These are phyloP conservation scores for Casuarina cunninghamiana DNA, from an alignment of 306 rosid genomes.

Conservation along the genomic window DNA sequence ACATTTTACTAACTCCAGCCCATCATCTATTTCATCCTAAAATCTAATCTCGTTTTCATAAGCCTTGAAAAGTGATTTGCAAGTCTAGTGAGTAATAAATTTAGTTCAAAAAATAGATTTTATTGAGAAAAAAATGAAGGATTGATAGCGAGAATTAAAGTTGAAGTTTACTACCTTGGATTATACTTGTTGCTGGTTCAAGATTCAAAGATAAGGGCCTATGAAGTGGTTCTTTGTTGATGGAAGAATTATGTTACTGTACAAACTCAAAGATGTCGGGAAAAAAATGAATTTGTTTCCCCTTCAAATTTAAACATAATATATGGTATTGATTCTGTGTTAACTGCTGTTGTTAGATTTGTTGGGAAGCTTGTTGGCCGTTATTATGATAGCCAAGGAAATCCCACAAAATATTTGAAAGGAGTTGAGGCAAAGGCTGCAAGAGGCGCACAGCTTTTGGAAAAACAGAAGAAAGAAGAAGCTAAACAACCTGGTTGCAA, in stretches of 20 bases:
- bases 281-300: not conserved
- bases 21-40: too few relatives aligned
- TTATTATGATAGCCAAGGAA: constrained; percentile 72
- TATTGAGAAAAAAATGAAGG: not conserved
- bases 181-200: not conserved
- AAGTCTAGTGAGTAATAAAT: not conserved
- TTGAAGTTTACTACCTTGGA: not conserved
- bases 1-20: too few relatives aligned
- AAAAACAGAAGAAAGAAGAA: constrained; percentile 89
- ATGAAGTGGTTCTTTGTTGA: not conserved
- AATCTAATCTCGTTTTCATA: too few relatives aligned
- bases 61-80: not conserved
- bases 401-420: constrained; percentile 81
- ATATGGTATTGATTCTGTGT: constrained; percentile 16
- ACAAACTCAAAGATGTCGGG: not conserved
- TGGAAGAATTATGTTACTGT: not conserved
- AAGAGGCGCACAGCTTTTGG: constrained; percentile 88
- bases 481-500: constrained; percentile 78
- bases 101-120: not conserved
- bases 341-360: constrained; percentile 43
- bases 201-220: not conserved
- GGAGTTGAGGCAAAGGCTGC: constrained; percentile 95
- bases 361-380: constrained; percentile 86
- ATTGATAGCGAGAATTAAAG: too few relatives aligned
- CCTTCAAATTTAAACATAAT: not conserved